A percentile compares a stretch with the other conserved stretches of the same genome.
These are phyloP conservation scores for Penicillium sp. DNA, from an alignment of 2,329 filamentous ascomycete species.

Conservation along the genomic window DNA sequence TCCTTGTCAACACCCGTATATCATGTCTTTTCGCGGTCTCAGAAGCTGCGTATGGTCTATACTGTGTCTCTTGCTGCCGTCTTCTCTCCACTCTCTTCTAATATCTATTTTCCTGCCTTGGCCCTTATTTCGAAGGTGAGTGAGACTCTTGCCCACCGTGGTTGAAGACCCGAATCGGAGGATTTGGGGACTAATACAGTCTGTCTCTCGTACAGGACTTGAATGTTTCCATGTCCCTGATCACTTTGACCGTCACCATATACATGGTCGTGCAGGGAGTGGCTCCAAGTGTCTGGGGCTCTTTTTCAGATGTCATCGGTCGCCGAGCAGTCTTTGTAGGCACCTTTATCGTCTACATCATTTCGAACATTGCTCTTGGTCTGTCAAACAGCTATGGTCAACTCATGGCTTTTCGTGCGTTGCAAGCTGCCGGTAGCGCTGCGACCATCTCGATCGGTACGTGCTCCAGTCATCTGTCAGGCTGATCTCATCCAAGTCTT, in stretches of 20 bases:
- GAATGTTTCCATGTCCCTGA: conserved; percentile 22
- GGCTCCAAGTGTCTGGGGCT: conserved; percentile 46
- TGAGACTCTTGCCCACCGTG: too few species aligned
- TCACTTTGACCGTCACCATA: conserved; percentile 34
- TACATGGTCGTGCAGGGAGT: conserved; percentile 50
- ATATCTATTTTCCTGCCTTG: conserved; percentile 45
- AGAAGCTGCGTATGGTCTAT: conserved; percentile 36
- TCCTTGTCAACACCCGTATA: conserved; percentile 14
- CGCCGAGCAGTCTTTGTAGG: conserved; percentile 43
- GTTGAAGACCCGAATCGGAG: too few species aligned
- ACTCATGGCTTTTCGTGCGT: conserved; percentile 42
- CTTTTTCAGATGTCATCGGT: conserved; percentile 45
- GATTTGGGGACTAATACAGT: neutral
- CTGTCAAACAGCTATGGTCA: conserved; percentile 40
- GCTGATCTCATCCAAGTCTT: too few species aligned
- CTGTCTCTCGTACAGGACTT: conserved; percentile 13
- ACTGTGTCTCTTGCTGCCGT: conserved; percentile 37
- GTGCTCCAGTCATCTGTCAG: neutral
- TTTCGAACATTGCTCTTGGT: conserved; percentile 44
- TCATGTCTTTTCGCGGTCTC: conserved; percentile 30
- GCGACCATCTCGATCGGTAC: conserved; percentile 46
- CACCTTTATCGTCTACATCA: conserved; percentile 45
- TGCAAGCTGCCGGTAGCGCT: conserved; percentile 47
- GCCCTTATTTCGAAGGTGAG: conserved; percentile 20
- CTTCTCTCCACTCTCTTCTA: conserved; percentile 42